Base-by-base conservation (phyloP, 225 moss, liverwort and hornwort genomes). In the Physcomitrium patens region DNA sequence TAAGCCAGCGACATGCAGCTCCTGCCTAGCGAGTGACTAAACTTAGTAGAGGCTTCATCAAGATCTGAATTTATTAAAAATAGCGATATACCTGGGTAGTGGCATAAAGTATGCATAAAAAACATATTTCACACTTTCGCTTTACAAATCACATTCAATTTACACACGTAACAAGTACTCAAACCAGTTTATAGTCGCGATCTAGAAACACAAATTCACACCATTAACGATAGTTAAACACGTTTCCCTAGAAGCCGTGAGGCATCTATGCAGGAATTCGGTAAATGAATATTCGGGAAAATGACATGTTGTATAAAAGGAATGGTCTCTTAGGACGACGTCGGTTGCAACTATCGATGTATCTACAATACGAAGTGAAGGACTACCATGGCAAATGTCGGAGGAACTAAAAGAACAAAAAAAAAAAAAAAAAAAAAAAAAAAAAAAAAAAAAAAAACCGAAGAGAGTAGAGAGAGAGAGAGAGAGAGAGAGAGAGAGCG, bases 21-120 rank as follows among this genome's bases (percentile, higher is more conserved):
- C 24, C 64, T 48, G 23, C 46, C 46, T 7, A 54, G 43, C 51
- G 47, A 59, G 14, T 62, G 60, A 68, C 31, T 8, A 18, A 18
- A 45, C 20, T 52, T 12, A 59, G 48, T 17, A 65, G 52, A 45
- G 46, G 20, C 9, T 41, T 45, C 15, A 92, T 73, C 44, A 68
- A 73, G 43, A 44, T 22, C 53, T 48, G 67, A 66, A 48, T 71
- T 48, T 27, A 48, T 41, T 20, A 28, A 71, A 57, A 41, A 55
- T 48, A 42, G 9, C 14, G 59, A 0, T 16, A 65, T 10, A 47
- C 47, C 54, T 28, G 44, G 44, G 56, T 44, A 78, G 45, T 45
- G 17, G 27, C 52, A 50, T 16, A 14, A 50, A 69, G 17, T 20
- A 15, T 46, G 12, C 27, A 45, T 65, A 60, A 9, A 0, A 17